These are phyloP conservation scores for Sporothrix protearum DNA, from an alignment of 2,329 filamentous ascomycete genomes.

Conservation along the genomic window DNA sequence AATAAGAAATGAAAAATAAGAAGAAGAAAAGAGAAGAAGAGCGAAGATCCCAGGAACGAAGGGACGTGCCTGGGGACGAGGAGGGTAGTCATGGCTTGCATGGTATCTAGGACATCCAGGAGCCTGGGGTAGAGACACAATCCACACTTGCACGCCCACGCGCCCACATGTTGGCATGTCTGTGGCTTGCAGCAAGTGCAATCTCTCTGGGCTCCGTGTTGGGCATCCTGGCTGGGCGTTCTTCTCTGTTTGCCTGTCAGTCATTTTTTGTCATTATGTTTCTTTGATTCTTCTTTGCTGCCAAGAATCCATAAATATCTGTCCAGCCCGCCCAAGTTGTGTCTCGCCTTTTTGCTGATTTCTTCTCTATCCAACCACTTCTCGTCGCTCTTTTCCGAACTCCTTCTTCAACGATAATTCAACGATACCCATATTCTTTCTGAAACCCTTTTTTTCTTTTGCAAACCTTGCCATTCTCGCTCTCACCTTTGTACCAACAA, in stretches of 20 bases:
- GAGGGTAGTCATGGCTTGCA: conserved; percentile 3
- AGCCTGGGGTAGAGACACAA: background rate
- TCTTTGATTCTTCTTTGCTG: background rate
- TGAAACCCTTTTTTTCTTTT: background rate
- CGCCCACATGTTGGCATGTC: background rate
- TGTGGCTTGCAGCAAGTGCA: conserved; percentile 9
- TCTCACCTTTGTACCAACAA: background rate
- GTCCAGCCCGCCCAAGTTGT: background rate
- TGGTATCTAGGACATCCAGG: background rate
- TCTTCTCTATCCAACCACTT: conserved; percentile 14
- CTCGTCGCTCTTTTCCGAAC: conserved; percentile 20
- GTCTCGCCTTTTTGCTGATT: background rate
- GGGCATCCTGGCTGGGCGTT: background rate
- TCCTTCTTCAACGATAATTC: conserved; percentile 5
- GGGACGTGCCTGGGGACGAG: background rate
- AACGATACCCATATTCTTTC: conserved; percentile 5
- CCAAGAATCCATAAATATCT: conserved; percentile 20
- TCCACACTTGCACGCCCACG: background rate
- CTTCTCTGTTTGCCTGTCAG: background rate
- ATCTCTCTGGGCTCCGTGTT: background rate
- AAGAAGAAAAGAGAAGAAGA: background rate
- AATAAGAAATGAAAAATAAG: too few relatives aligned
- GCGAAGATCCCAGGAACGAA: background rate
- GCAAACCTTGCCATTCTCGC: background rate
- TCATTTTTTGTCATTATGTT: background rate